Percentiles rank a stretch among this genome's conserved stretches.
Evolutionary conservation across 164 flowering plant species (phyloP).

Genomic region (Cinnamomum chago): DNA sequence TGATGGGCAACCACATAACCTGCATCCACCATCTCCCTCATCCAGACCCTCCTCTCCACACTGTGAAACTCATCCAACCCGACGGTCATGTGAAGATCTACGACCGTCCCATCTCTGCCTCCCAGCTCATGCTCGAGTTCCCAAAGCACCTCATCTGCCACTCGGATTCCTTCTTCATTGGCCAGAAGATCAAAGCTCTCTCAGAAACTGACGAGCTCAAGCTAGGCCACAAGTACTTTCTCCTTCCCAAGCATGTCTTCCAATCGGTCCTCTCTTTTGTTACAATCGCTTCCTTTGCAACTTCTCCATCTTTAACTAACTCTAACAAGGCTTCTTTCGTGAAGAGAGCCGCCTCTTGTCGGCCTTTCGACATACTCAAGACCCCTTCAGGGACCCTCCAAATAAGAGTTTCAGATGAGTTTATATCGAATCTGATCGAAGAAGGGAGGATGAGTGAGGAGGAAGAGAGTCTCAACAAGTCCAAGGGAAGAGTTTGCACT

Average conservation of each 20-base stretch:
- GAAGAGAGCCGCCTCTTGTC: slow-evolving; percentile 31
- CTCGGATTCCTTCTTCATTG: slow-evolving; percentile 61
- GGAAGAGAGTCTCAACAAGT: neutral
- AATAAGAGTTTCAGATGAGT: slow-evolving; percentile 61
- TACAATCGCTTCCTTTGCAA: slow-evolving; percentile 42
- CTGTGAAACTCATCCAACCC: slow-evolving; percentile 45
- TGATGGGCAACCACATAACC: slow-evolving; percentile 24
- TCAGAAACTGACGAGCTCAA: slow-evolving; percentile 47
- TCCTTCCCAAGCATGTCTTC: slow-evolving; percentile 52
- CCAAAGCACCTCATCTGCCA: slow-evolving; percentile 58
- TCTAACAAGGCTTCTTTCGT: slow-evolving; percentile 5
- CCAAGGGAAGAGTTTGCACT: slow-evolving; percentile 33
- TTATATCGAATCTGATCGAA: slow-evolving; percentile 38
- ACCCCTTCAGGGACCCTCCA: slow-evolving; percentile 42
- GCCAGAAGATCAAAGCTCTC: slow-evolving; percentile 55
- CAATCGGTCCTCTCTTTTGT: slow-evolving; percentile 58
- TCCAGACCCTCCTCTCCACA: neutral
- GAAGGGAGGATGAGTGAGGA: slow-evolving; percentile 9
- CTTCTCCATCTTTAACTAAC: slow-evolving; percentile 5
- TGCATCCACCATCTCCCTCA: slow-evolving; percentile 16
- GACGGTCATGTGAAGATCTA: slow-evolving; percentile 52
- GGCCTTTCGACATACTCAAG: slow-evolving; percentile 48
- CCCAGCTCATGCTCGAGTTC: slow-evolving; percentile 50
- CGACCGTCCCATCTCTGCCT: slow-evolving; percentile 42
- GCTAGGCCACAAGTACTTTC: slow-evolving; percentile 62